Evolutionary conservation across 495 filamentous ascomycete genomes (phyloP), one percentile per base, ranked within the genome.

Genomic region (Cudoniella acicularis): DNA sequence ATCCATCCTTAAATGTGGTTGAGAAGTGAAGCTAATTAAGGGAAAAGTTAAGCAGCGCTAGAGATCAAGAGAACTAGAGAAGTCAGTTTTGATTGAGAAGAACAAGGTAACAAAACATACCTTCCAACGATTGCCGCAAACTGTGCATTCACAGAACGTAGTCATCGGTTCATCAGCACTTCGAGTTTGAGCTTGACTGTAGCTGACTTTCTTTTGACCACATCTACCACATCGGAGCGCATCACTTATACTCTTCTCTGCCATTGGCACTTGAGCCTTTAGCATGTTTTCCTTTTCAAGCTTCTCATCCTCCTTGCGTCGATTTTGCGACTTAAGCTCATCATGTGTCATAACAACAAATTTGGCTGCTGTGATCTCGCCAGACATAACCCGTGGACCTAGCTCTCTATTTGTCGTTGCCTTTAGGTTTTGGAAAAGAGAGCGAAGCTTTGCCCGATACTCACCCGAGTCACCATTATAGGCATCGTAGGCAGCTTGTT

Each of bases 171-270:
- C 94, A 81, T 98, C 94, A 47, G 94, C 94, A 73, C 84, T 88
- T 62, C 95, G 85, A 3, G 94, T 98, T 77, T 98, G 95, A 24
- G 95, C 94, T 74, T 97, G 94, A 27, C 83, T 92, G 70, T 98
- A 98, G 63, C 85, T 87, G 67, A 98, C 94, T 78, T 90, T 94
- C 77, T 89, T 91, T 79, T 96, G 82, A 42, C 85, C 84, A 70
- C 94, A 98, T 75, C 89, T 89, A 57, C 91, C 83, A 73, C 94
- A 98, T 73, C 88, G 86, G 61, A 98, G 79, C 42, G 82, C 86
- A 59, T 88, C 89, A 67, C 86, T 92, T 72, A 96, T 90, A 67
- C 84, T 89, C 73, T 88, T 91, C 70, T 96, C 89, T 1, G 82
- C 88, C 74, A 91, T 88, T 52, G 92, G 89, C 21, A 95, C 91